phyloP scores from a whole-genome alignment of 2,329 filamentous ascomycete species.

The Fusarium xyrophilum region DNA sequence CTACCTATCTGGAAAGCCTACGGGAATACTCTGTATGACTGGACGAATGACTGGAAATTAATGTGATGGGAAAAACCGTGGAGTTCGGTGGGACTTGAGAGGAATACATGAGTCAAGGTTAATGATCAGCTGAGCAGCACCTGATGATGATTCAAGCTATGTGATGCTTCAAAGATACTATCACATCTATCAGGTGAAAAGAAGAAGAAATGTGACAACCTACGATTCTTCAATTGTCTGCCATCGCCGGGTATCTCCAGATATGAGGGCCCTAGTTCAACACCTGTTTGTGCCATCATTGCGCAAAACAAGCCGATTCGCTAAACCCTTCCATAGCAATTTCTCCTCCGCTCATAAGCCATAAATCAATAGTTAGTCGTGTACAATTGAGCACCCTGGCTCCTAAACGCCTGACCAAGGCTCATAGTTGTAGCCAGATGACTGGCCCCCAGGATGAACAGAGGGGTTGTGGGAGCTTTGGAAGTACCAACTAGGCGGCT shows the following conservation, averaged over 20 bases:
- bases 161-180: background rate
- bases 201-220: background rate
- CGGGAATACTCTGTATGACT: background rate
- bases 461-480: slow-evolving; percentile 31
- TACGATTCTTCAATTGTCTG: background rate
- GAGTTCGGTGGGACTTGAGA: background rate
- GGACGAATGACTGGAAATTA: background rate
- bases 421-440: slow-evolving; percentile 40
- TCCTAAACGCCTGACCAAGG: slow-evolving; percentile 29
- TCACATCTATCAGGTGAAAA: background rate
- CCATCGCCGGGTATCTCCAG: slow-evolving; percentile 14
- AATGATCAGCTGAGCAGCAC: background rate
- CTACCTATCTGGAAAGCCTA: background rate
- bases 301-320: background rate
- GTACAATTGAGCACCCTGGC: background rate
- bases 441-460: slow-evolving; percentile 28
- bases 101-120: background rate
- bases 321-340: slow-evolving; percentile 1
- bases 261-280: slow-evolving; percentile 1
- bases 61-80: slow-evolving; percentile 22
- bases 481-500: slow-evolving; percentile 41
- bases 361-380: background rate
- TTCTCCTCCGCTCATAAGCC: background rate
- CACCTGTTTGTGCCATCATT: background rate
- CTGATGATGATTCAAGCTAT: slow-evolving; percentile 8